phyloP scores from a whole-genome alignment of 2,329 filamentous ascomycete genomes.

The Drechslera avenae region DNA sequence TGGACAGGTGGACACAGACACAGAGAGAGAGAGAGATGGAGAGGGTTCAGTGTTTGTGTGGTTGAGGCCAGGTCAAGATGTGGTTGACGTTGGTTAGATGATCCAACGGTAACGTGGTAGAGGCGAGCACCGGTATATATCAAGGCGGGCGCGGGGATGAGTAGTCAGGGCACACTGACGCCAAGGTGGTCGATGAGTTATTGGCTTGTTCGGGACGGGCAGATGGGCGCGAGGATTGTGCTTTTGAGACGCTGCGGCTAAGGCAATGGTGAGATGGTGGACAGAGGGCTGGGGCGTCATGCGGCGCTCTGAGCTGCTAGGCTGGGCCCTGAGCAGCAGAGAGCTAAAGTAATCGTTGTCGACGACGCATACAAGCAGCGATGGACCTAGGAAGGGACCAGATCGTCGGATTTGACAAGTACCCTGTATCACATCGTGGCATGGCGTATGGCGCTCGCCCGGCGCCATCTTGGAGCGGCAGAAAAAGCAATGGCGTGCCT shows the following conservation, averaged over 20 bases:
- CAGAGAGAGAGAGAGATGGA: no score
- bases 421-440: constrained; percentile 50
- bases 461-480: constrained; percentile 34
- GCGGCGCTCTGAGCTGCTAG: constrained; percentile 40
- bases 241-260: constrained; percentile 47
- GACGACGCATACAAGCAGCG: constrained; percentile 31
- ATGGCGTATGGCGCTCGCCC: constrained; percentile 41
- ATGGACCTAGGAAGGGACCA: constrained; percentile 43
- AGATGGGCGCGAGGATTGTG: constrained; percentile 41
- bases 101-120: constrained; percentile 38
- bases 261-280: constrained; percentile 42
- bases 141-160: constrained; percentile 34
- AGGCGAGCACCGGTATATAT: constrained; percentile 44
- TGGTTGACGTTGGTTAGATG: constrained; percentile 23
- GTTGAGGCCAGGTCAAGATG: constrained; percentile 16
- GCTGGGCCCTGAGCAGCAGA: constrained; percentile 39
- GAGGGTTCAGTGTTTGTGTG: constrained; percentile 1
- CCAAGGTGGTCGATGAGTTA: constrained; percentile 43
- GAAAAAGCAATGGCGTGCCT: constrained; percentile 34
- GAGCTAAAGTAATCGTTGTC: constrained; percentile 45
- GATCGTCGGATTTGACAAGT: constrained; percentile 49
- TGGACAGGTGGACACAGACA: no score
- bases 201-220: constrained; percentile 43
- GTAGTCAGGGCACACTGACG: constrained; percentile 30
- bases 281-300: constrained; percentile 43